Base-by-base conservation (phyloP, 345 rosid species). In the Salix purpurea region DNA sequence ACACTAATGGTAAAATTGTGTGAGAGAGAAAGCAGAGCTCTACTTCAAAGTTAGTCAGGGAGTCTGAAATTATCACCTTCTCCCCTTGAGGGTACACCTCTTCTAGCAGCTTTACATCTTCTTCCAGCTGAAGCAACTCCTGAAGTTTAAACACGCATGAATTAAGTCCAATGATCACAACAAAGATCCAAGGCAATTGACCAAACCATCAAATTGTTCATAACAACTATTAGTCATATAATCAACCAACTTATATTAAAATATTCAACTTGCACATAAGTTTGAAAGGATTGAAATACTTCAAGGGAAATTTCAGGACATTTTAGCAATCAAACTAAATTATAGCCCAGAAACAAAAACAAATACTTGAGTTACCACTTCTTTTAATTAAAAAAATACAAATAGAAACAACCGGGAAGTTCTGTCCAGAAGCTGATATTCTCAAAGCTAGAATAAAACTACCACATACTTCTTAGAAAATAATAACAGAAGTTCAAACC, bases 71-170 rank as follows among this genome's bases (percentile, higher is more conserved):
- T 36, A 52, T 76, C 81, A 96, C 99, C 97, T 92, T 86, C 82
- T 96, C 99, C 80, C 99, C 99, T 88, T 94, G 99, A 77, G 99
- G 98, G 74, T 94, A 94, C 92, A 91, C 83, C 86, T 96, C 99
- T 83, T 96, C 98, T 70, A 96, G 83, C 84, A 96, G 93, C 71
- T 94, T 94, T 69, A 94, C 98, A 79, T 96, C 99, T 88, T 96
- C 99, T 81, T 96, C 99, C 84, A 94, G 75, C 74, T 89, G 98
- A 78, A 90, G 92, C 85, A 96, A 76, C 78, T 96, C 99, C 97
- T 94, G 89, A 85, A 70, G 73, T 32, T 79, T 69, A 79, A 80
- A 26, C n/a, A 56, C 14, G 50, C 74, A 75, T 9, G 36, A 37
- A 67, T 61, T 62, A 77, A 82, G 72, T 76, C 61, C 78, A 70